A percentile compares a stretch with the other conserved stretches of the same genome.
Evolutionary conservation across 352 stramenopile species (phyloP).

Genomic region (Phytopythium kandeliae): DNA sequence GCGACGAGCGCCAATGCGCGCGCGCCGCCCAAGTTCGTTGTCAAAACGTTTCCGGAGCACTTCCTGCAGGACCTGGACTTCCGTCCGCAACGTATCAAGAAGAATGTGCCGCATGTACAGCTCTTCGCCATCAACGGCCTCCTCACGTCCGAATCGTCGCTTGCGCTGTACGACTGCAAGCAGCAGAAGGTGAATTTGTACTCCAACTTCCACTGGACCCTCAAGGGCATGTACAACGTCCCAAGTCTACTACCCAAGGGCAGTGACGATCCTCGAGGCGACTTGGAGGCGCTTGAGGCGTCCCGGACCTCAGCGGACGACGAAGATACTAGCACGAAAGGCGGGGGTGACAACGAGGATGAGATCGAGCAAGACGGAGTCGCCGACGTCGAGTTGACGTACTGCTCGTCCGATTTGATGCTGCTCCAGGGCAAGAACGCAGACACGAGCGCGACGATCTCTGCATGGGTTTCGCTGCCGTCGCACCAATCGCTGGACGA

Average conservation of each 20-base stretch:
- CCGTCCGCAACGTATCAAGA: slow-evolving; percentile 79
- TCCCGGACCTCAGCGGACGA: not conserved
- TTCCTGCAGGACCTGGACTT: slow-evolving; percentile 85
- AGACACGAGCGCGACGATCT: slow-evolving; percentile 32
- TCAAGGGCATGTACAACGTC: slow-evolving; percentile 64
- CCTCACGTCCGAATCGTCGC: slow-evolving; percentile 59
- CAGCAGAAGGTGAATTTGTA: slow-evolving; percentile 51
- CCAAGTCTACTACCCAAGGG: slow-evolving; percentile 29
- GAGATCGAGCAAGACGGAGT: slow-evolving; percentile 13
- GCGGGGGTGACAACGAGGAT: not conserved
- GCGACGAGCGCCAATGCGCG: not conserved
- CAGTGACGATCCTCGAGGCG: not conserved
- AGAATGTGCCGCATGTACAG: slow-evolving; percentile 50
- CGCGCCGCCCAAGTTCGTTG: slow-evolving; percentile 35
- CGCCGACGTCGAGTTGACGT: slow-evolving; percentile 55
- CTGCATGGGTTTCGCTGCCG: slow-evolving; percentile 77
- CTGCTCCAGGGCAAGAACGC: slow-evolving; percentile 57
- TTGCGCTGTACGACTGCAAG: slow-evolving; percentile 63
- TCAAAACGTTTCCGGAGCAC: slow-evolving; percentile 83
- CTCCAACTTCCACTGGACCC: slow-evolving; percentile 76
- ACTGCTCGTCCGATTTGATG: slow-evolving; percentile 80
- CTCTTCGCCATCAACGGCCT: slow-evolving; percentile 74
- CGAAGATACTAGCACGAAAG: not conserved
- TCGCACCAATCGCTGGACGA: slow-evolving; percentile 56
- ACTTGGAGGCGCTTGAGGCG: not conserved